Conservation (phyloP, 225 moss, liverwort and hornwort genomes). For the Climacium dendroides region DNA sequence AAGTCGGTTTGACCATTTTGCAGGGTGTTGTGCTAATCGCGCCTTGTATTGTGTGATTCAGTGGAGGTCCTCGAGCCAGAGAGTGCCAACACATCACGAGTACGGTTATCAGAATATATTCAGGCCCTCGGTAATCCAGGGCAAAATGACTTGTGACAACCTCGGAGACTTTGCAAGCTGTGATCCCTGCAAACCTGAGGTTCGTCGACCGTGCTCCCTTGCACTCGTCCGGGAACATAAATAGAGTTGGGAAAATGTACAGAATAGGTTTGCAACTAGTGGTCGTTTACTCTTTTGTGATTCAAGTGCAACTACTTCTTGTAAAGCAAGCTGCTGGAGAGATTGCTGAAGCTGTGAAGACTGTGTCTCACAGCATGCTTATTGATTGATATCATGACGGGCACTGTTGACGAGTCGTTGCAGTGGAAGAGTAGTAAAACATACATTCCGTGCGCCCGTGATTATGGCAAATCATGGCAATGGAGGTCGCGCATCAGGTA, state of each 20-base stretch:
- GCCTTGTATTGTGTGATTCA: neutral
- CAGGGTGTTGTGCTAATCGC: neutral
- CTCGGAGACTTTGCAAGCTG: conserved; percentile 15
- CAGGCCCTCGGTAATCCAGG: conserved; percentile 12
- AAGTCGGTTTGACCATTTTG: neutral
- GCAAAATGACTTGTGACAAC: neutral
- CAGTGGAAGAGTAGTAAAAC: conserved; percentile 21
- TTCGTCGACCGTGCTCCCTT: neutral
- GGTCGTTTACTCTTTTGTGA: neutral
- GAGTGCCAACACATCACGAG: neutral
- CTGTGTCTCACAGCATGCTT: neutral
- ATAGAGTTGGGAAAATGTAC: neutral
- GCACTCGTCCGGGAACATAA: neutral
- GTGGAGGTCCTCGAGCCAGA: conserved; percentile 36
- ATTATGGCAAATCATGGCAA: conserved; percentile 14
- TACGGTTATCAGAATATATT: conserved; percentile 15
- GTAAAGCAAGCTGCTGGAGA: neutral
- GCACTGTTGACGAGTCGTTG: neutral
- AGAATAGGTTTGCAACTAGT: neutral
- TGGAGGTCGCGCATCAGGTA: conserved; percentile 19
- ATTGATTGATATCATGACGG: neutral
- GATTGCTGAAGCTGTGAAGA: neutral
- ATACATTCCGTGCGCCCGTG: conserved; percentile 15
- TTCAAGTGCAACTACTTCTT: neutral
- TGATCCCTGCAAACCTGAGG: conserved; percentile 10